Base-by-base conservation (phyloP, 495 filamentous ascomycete species). In the Chaetomidium leptoderma region DNA sequence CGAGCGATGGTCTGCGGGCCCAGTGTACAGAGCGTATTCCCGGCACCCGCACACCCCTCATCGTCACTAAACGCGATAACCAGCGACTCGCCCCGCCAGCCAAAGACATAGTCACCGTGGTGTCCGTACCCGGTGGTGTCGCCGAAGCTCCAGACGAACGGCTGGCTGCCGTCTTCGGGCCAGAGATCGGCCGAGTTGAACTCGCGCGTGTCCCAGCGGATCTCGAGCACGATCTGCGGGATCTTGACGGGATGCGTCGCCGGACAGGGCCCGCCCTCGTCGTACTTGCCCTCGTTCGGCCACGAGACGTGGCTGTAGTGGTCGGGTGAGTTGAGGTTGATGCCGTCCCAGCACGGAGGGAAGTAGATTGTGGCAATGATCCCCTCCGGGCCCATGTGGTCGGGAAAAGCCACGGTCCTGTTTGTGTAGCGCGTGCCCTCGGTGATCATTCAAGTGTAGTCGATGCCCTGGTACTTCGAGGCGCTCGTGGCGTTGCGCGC, bases 61-160 rank as follows among this genome's bases (percentile, higher is more conserved):
- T 36, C 30, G 6, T 50, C 47, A 8, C 32, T 36, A 23, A 50
- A 50, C 21, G 42, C 35, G 35, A 37, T 8, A 13, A 13, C 14
- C 27, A 90, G 79, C 55, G 78, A 72, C 14, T 72, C 61, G 16
- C 74, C 72, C 63, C 89, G 78, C 88, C 88, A 91, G 53, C 88
- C 88, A 67, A 86, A 87, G 54, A 90, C 68, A 73, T 89, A 90
- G 71, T 90, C 86, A 44, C 83, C 86, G 68, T 90, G 87, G 49
- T 67, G 64, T 17, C 71, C 70, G 33, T 72, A 62, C 30, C 72
- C 72, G 44, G 60, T 69, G 6, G 6, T 43, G 14, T 50, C 49
- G 26, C 37, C 55, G 14, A 17, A 59, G 27, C 23, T 53, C 44
- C 44, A 48, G 14, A 66, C 72, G 61, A 71, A 78, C 21, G 58